Percentiles rank a stretch among this genome's conserved stretches.
Evolutionary conservation across 1,284 basidiomycete genomes (phyloP).

Genomic region (Grifola frondosa): DNA sequence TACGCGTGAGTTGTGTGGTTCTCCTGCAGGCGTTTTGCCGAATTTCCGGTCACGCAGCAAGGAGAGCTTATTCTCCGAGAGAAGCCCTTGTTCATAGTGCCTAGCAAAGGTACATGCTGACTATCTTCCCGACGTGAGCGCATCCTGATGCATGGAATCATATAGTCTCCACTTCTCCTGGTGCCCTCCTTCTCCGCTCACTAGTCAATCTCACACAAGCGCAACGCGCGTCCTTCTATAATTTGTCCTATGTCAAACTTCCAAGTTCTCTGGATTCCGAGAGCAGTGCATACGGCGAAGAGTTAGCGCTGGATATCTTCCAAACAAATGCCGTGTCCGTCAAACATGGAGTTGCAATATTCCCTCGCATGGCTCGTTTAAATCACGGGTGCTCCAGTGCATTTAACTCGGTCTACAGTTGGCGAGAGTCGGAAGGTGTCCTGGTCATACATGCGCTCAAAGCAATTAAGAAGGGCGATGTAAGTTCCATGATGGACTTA

Average conservation of each 20-base stretch:
- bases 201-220: constrained; percentile 33
- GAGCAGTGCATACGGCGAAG: constrained; percentile 33
- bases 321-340: constrained; percentile 63
- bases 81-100: constrained; percentile 52
- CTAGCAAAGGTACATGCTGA: constrained; percentile 46
- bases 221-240: constrained; percentile 43
- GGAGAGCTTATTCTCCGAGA: constrained; percentile 57
- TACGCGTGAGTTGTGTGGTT: constrained; percentile 34
- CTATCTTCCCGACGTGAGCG: neutral
- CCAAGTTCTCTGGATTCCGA: constrained; percentile 40
- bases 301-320: constrained; percentile 58
- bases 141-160: neutral
- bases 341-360: constrained; percentile 50
- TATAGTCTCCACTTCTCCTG: constrained; percentile 45
- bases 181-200: constrained; percentile 38
- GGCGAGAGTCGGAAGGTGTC: constrained; percentile 44
- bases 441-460: constrained; percentile 59
- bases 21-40: neutral
- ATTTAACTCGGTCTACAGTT: constrained; percentile 63
- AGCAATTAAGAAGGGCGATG: constrained; percentile 49
- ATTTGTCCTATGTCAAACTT: constrained; percentile 55
- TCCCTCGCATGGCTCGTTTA: constrained; percentile 58
- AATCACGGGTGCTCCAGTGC: constrained; percentile 66
- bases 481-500: constrained; percentile 24
- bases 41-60: constrained; percentile 37